A percentile compares a stretch with the other conserved stretches of the same genome.
Conservation (phyloP, 768 basidiomycete species). For the Lyophyllum shimeji region DNA sequence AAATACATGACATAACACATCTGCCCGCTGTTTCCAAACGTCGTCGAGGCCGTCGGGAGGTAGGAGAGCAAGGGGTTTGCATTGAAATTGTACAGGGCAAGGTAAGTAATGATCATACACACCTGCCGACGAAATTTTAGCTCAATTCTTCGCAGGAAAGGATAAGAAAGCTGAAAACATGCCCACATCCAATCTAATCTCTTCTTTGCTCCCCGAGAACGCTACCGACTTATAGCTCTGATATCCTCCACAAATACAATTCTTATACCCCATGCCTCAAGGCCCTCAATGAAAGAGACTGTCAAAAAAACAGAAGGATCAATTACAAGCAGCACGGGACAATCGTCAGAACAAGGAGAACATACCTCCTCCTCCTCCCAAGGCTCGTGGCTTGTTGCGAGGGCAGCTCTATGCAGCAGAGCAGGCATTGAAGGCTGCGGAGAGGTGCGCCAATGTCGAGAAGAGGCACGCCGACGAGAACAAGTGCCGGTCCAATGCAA, state of each 20-base stretch:
- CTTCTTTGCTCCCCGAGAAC: no score
- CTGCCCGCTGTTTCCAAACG: no score
- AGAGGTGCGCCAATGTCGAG: not conserved
- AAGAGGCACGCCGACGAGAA: not conserved
- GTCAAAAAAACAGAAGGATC: not conserved
- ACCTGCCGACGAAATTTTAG: not conserved
- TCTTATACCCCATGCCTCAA: not conserved
- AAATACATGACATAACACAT: no score
- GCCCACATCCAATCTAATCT: no score
- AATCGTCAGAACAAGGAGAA: not conserved
- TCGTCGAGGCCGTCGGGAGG: not conserved
- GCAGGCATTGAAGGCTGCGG: not conserved
- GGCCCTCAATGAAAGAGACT: not conserved
- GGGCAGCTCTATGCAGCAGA: not conserved
- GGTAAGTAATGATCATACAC: not conserved
- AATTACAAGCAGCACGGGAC: not conserved
- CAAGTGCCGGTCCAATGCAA: not conserved
- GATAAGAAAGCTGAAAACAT: no score
- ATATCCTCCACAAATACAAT: not conserved
- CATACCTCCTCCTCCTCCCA: not conserved
- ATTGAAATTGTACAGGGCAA: not conserved
- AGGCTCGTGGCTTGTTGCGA: not conserved
- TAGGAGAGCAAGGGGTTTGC: not conserved
- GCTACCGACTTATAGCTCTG: no score
- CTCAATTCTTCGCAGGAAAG: not conserved